These are phyloP conservation scores for Fragaria vesca DNA, from an alignment of 306 rosid genomes.

Conservation along the genomic window DNA sequence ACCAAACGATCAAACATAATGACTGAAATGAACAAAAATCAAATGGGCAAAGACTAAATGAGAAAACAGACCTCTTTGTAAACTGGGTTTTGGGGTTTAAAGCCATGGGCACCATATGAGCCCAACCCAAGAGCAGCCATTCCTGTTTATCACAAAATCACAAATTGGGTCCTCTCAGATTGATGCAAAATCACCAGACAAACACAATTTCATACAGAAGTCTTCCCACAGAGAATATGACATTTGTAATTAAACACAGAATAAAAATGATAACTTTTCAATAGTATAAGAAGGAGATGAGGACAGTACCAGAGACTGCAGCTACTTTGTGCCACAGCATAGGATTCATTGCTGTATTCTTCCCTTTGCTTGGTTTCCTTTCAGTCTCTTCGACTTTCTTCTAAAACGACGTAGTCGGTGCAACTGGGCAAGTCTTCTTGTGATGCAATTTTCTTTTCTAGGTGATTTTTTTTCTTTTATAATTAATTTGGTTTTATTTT, in stretches of 20 bases:
- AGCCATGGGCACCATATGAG: constrained; percentile 78
- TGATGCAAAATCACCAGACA: background rate
- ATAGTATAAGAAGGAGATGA: background rate
- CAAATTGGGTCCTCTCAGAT: constrained; percentile 6
- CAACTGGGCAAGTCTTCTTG: no score
- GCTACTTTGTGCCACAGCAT: constrained; percentile 87
- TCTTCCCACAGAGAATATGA: background rate
- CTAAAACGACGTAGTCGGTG: no score
- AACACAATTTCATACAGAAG: background rate
- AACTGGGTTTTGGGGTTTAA: constrained; percentile 77
- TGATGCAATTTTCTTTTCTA: no score
- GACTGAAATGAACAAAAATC: constrained; percentile 17
- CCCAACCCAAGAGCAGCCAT: constrained; percentile 87
- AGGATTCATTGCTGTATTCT: constrained; percentile 48
- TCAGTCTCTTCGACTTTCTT: background rate
- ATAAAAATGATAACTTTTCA: background rate
- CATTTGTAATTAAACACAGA: background rate
- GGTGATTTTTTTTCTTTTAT: no score
- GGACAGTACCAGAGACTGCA: constrained; percentile 61
- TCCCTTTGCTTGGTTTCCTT: background rate
- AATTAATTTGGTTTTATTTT: no score
- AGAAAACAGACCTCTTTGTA: constrained; percentile 57
- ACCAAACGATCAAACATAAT: background rate
- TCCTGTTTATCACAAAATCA: constrained; percentile 48
- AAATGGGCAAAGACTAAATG: constrained; percentile 7